phyloP scores from a whole-genome alignment of 345 rosid species.

The Geranium rotundifolium region DNA sequence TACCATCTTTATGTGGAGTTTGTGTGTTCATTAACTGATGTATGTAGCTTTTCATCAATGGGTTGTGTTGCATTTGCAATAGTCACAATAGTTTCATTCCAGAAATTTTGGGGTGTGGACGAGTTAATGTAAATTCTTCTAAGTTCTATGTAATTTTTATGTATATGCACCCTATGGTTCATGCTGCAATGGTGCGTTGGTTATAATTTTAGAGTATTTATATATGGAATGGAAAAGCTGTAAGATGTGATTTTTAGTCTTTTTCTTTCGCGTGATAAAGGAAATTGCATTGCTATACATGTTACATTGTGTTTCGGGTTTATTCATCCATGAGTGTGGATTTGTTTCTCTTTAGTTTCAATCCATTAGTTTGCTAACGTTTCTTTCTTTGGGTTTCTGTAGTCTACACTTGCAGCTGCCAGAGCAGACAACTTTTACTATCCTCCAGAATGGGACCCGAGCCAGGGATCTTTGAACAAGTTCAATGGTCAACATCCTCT shows the following conservation, averaged over 20 bases:
- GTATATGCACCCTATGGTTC: too few relatives aligned
- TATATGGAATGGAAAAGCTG: not conserved
- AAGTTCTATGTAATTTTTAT: too few relatives aligned
- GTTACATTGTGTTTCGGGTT: not conserved
- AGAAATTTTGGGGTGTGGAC: too few relatives aligned
- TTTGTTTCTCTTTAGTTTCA: not conserved
- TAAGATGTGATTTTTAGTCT: not conserved
- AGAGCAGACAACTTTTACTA: slow-evolving; percentile 95
- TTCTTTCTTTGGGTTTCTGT: slow-evolving; percentile 16
- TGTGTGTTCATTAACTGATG: too few relatives aligned
- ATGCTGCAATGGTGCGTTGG: too few relatives aligned
- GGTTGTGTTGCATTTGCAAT: too few relatives aligned
- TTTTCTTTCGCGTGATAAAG: not conserved
- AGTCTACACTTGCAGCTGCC: slow-evolving; percentile 96
- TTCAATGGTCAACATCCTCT: slow-evolving; percentile 96
- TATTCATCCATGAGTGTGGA: not conserved
- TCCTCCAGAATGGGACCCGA: slow-evolving; percentile 93
- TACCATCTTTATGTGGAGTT: not conserved
- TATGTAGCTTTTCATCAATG: too few relatives aligned
- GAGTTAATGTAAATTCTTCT: too few relatives aligned
- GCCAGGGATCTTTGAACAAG: slow-evolving; percentile 87
- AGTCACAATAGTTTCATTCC: too few relatives aligned
- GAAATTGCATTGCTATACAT: not conserved
- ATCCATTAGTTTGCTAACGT: slow-evolving; percentile 7
- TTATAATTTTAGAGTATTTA: too few relatives aligned